These are phyloP conservation scores for Apiotrichum siamense DNA, from an alignment of 1,284 basidiomycete species.

Conservation along the genomic window DNA sequence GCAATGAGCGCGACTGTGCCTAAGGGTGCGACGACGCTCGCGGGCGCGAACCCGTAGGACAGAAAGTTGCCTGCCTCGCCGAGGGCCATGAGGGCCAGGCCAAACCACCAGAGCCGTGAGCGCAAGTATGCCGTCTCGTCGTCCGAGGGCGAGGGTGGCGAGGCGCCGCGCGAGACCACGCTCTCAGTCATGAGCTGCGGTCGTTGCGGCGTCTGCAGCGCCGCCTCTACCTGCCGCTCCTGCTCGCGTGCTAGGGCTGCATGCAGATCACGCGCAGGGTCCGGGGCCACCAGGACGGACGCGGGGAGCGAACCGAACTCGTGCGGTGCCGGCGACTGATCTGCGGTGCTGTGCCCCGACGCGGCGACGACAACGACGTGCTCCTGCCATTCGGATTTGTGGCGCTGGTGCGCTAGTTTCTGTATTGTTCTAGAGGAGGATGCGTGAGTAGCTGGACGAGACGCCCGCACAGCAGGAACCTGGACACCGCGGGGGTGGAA, in stretches of 20 bases:
- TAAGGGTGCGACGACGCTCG: conserved; percentile 88
- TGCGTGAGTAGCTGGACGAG: background rate
- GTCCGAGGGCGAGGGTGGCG: conserved; percentile 8
- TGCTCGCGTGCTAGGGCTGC: background rate
- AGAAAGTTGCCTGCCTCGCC: conserved; percentile 91
- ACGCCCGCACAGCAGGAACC: no score
- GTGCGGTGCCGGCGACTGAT: background rate
- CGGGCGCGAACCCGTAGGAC: conserved; percentile 81
- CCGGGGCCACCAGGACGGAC: background rate
- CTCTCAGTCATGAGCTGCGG: no score
- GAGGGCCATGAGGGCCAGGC: conserved; percentile 80
- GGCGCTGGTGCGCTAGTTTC: conserved; percentile 78
- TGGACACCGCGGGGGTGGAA: no score
- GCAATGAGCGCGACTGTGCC: conserved; percentile 87
- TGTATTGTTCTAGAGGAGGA: conserved; percentile 58
- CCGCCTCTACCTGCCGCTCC: background rate
- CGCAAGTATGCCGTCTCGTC: conserved; percentile 60
- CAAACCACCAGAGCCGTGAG: conserved; percentile 87
- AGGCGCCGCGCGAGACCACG: background rate
- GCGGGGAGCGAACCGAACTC: background rate
- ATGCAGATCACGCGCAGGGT: background rate
- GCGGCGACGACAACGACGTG: background rate
- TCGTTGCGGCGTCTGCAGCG: no score
- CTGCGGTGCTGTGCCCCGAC: background rate
- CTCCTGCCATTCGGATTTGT: background rate